Evolutionary conservation across 2,329 filamentous ascomycete genomes (phyloP).

Genomic region (Cercospora citrullina): DNA sequence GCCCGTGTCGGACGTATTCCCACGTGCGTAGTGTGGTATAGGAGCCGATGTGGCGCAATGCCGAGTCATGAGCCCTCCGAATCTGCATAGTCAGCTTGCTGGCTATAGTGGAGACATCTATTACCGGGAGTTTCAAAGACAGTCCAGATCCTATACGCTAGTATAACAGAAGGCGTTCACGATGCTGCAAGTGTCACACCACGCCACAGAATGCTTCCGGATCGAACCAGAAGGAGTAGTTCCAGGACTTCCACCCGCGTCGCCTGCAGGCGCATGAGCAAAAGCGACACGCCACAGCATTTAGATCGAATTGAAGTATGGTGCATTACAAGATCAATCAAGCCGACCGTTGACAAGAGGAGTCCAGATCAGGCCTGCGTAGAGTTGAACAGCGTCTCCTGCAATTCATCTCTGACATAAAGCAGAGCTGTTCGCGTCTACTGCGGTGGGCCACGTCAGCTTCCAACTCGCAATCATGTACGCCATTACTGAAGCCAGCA

Average conservation of each 20-base stretch:
- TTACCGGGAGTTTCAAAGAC: background rate
- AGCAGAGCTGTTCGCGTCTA: background rate
- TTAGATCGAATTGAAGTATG: background rate
- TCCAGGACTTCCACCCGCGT: background rate
- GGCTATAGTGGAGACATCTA: background rate
- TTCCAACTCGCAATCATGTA: constrained; percentile 14
- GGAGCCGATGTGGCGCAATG: background rate
- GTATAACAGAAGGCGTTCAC: background rate
- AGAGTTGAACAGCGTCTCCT: background rate
- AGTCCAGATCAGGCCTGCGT: background rate
- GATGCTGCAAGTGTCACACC: background rate
- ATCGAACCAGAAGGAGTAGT: constrained; percentile 1
- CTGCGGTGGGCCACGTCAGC: background rate
- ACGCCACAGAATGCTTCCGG: background rate
- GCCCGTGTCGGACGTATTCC: background rate
- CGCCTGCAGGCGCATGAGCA: background rate
- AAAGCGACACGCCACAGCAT: background rate
- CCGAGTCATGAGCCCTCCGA: background rate
- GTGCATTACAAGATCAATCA: background rate
- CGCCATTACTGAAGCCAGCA: constrained; percentile 17
- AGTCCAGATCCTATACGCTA: background rate
- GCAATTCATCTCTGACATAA: background rate
- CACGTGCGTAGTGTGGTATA: background rate
- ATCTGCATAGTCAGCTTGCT: background rate
- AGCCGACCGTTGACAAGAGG: background rate